Evolutionary conservation across 75 land plant species (phyloP), one percentile per base, ranked within the genome.

Genomic region (Pinus taeda): DNA sequence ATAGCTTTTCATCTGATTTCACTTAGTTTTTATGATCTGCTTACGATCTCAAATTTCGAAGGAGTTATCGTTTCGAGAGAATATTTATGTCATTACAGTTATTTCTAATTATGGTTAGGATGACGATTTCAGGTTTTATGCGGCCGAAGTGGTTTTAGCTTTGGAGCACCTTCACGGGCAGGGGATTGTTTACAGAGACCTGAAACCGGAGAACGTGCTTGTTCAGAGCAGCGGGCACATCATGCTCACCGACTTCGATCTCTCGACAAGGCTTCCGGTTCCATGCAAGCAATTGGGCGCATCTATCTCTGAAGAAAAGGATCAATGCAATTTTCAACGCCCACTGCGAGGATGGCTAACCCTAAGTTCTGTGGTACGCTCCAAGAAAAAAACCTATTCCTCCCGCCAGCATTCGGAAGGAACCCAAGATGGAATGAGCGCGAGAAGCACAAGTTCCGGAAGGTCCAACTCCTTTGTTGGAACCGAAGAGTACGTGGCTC

Each of bases 201-300:
- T 92, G 1, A 92, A 92, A 79, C 94, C 94, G 20, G 94, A 92
- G 79, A 92, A 92, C 76, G 77, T 92, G 24, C 83, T 92, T 30
- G 33, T 92, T 8, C 94, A 82, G 49, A 57, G 71, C 24, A 74
- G 79, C 57, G 94, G 94, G 73, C 94, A 92, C 82, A 76, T 90
- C 60, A 82, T 79, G 29, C 84, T 92, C 76, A 84, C 94, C 24
- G 94, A 92, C 79, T 92, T 92, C 80, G 95, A 92, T 75, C 93
- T 92, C 70, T 92, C 93, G 39, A 80, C 84, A 3, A 73, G 18
- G 61, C 79, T 91, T 59, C 29, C 53, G 33, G 80, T 66, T 20
- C 62, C 49, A 60, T 22, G 78, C 74, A 65, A 65, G 15, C 39
- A 65, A 65, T 65, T 39, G 1, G 8, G 36, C 17, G 2, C 36